Conservation (phyloP, 306 rosid genomes). For the Malus asiatica region DNA sequence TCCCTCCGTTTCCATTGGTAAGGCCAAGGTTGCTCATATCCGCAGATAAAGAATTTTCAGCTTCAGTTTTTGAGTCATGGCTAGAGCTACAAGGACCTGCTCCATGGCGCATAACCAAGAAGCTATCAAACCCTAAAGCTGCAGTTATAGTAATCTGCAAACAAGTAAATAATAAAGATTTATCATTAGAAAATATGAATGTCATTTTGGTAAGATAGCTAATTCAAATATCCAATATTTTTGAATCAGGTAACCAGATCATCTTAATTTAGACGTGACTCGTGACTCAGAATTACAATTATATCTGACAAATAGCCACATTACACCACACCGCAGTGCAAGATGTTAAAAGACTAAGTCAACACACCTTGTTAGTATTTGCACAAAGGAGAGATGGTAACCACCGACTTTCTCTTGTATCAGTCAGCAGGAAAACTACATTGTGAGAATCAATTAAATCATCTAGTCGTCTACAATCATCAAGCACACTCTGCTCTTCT, state of each 20-base stretch:
- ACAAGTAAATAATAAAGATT: neutral
- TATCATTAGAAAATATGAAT: neutral
- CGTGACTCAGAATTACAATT: conserved; percentile 2
- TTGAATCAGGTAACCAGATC: conserved; percentile 1
- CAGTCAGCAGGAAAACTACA: conserved; percentile 83
- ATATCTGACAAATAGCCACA: conserved; percentile 2
- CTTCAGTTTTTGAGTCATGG: conserved; percentile 30
- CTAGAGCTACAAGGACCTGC: conserved; percentile 64
- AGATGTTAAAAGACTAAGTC: conserved; percentile 5
- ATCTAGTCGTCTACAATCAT: conserved; percentile 59
- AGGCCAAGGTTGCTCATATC: conserved; percentile 25
- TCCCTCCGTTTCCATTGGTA: conserved; percentile 32
- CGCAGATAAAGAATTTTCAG: conserved; percentile 31
- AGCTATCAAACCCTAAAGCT: conserved; percentile 94
- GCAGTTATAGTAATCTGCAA: conserved; percentile 80
- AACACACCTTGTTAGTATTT: conserved; percentile 65
- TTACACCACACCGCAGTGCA: neutral
- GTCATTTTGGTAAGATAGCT: neutral
- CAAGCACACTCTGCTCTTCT: conserved; percentile 54
- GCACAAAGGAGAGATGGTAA: conserved; percentile 94
- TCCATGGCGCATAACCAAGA: conserved; percentile 98
- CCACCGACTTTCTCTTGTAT: conserved; percentile 99
- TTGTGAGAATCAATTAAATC: conserved; percentile 80
- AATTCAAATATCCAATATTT: conserved; percentile 1
- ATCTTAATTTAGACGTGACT: conserved; percentile 16